A percentile compares a stretch with the other conserved stretches of the same genome.
Conservation (phyloP, 768 basidiomycete genomes). For the Tricholoma sp. region DNA sequence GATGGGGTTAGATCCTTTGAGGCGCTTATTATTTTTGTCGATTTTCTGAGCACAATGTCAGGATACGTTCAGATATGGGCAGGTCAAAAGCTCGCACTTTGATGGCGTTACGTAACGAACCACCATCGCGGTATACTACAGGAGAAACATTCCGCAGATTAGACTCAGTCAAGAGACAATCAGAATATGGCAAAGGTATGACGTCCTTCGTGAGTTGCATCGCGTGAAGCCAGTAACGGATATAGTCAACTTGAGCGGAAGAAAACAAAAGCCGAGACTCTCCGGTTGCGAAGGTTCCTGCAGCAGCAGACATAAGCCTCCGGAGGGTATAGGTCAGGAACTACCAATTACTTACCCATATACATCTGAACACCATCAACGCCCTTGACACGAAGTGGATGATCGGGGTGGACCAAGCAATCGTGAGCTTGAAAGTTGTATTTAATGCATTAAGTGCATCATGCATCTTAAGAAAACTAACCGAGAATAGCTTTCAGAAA, state of each 20-base stretch:
- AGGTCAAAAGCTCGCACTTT: conserved; percentile 39
- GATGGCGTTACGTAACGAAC: conserved; percentile 50
- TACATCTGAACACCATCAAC: conserved; percentile 66
- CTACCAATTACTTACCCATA: conserved; percentile 39
- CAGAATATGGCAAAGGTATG: conserved; percentile 73
- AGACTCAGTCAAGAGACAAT: conserved; percentile 62
- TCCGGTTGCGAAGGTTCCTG: conserved; percentile 65
- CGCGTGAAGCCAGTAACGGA: conserved; percentile 78
- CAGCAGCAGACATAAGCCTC: neutral
- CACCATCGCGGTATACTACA: conserved; percentile 48
- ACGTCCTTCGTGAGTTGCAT: conserved; percentile 59
- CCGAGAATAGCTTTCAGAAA: conserved; percentile 66
- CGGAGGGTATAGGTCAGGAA: neutral
- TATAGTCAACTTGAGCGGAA: conserved; percentile 79
- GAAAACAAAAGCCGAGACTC: conserved; percentile 80
- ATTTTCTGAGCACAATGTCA: conserved; percentile 44
- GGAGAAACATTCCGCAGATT: conserved; percentile 57
- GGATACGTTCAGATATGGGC: neutral
- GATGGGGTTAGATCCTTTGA: conserved; percentile 57
- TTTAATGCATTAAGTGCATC: neutral
- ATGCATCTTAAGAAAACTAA: conserved; percentile 9
- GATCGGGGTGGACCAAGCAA: conserved; percentile 61
- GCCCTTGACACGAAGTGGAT: conserved; percentile 65
- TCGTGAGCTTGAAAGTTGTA: conserved; percentile 45
- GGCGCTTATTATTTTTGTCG: conserved; percentile 74